Evolutionary conservation across 257 asterid genomes (phyloP), one percentile per base, ranked within the genome.

Genomic region (Solanum chaucha): DNA sequence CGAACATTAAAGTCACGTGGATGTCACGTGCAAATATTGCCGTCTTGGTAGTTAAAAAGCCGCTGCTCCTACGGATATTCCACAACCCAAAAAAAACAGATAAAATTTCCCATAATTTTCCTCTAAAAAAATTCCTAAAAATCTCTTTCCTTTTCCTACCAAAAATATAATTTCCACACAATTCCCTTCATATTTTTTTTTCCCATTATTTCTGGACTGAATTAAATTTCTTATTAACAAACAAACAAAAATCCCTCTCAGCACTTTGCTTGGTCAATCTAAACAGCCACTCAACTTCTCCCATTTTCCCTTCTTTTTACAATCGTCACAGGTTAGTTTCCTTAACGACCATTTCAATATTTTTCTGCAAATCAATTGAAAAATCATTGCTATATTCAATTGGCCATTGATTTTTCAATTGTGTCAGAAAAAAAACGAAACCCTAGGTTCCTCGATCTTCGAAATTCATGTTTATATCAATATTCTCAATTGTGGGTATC

Each of bases 361-460:
- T 48, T 30, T 82, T 44, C 24, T 26, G 48, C 44, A 75, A 77
- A 41, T 40, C 32, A 30, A 64, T 73, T 64, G 58, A 32, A 46
- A 38, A 59, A 67, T 78, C 71, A 86, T 77, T 26, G 40, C 48
- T 41, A 68, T 44, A 46, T 26, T 15, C 84, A 26, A 46, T 81
- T 81, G 85, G 85, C 6, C 28, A 30, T 48, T 89, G 48, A 41
- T 83, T 81, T 87, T 77, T 80, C 87, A 61, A 84, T 88, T 73
- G 87, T 86, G 70, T 77, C 88, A 89, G 81, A 85, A 65, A 75
- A 41, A 84, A 61, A 20, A 75, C 94, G 87, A 88, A 82, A 87
- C 88, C 89, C 93, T 89, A 89, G 91, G 88, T 75, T 84, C 87
- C 91, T 90, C 89, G 95, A 88, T 87, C 84, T 90, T 65, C 24